Evolutionary conservation across 306 rosid genomes (phyloP).

Genomic region (Acacia confusa): DNA sequence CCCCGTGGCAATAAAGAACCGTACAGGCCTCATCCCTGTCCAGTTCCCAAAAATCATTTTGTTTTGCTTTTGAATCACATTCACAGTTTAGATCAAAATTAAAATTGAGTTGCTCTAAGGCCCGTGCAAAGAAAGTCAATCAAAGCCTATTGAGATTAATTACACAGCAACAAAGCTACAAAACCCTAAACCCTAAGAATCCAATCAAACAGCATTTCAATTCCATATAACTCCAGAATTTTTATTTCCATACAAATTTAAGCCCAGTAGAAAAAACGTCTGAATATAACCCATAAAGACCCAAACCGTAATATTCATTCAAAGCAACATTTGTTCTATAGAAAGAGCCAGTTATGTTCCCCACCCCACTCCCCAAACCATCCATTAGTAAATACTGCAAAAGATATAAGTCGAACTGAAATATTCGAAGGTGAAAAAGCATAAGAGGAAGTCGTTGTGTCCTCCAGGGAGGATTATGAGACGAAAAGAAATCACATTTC

Average conservation of each 20-base stretch:
- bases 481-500: neutral
- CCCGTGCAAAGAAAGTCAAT: neutral
- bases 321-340: neutral
- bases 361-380: neutral
- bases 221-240: neutral
- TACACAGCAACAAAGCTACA: constrained; percentile 17
- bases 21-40: neutral
- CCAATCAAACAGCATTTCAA: neutral
- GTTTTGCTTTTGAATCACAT: neutral
- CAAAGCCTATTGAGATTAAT: neutral
- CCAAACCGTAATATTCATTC: constrained; percentile 10
- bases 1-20: neutral
- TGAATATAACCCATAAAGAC: constrained; percentile 1
- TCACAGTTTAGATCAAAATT: neutral
- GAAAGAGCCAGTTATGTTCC: neutral
- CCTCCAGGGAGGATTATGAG: neutral
- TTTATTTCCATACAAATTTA: neutral
- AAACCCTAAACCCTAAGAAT: constrained; percentile 39
- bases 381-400: neutral
- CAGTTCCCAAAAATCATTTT: constrained; percentile 5
- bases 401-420: neutral
- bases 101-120: neutral
- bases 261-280: neutral
- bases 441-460: neutral
- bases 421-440: neutral